Evolutionary conservation across 148 eudicot species (phyloP), one percentile per base, ranked within the genome.

Genomic region (Talinum fruticosum): DNA sequence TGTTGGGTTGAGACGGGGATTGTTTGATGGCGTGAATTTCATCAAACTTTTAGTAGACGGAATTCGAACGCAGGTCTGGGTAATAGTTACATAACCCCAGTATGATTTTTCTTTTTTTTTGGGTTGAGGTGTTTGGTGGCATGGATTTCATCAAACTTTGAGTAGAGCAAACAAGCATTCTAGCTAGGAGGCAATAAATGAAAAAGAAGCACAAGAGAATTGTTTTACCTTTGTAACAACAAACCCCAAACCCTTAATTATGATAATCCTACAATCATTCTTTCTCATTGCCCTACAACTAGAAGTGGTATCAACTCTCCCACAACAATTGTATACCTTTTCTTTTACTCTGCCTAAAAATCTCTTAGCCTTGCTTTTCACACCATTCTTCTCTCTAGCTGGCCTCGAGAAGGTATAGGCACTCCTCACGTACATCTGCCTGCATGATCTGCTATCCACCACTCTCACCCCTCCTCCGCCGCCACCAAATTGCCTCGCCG

Each of bases 391-490:
- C 74, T 87, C 89, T 69, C 84, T 74, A 33, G 4, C 33, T 0
- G 44, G 37, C 79, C 85, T 79, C 1, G 90, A 76, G 71, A 87
- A 85, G 1, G 90, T 82, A 80, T 87, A 89, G 47, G 71, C 71
- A 80, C 90, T 89, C 77, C 87, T 77, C 15, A 87, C 76, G 75
- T 85, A 89, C 73, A 84, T 15, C 64, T 87, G 92, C 80, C 92
- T 76, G 79, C 90, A 86, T 51, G 92, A 89, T 34, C 79, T 73
- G 33, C 89, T 87, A 71, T 86, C 89, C 66, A 87, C 87, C 77
- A 86, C 85, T 72, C 83, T 49, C 70, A 34, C 67, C 23, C 15
- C 44, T 0, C 45, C 45, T 0, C 68, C 18, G 18, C 37, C 37
- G 23, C 69, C 68, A 29, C 68, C 68, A 10, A 34, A 18, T 1